These are phyloP conservation scores for Verticillium isaacii DNA, from an alignment of 2,329 filamentous ascomycete species.

Conservation along the genomic window DNA sequence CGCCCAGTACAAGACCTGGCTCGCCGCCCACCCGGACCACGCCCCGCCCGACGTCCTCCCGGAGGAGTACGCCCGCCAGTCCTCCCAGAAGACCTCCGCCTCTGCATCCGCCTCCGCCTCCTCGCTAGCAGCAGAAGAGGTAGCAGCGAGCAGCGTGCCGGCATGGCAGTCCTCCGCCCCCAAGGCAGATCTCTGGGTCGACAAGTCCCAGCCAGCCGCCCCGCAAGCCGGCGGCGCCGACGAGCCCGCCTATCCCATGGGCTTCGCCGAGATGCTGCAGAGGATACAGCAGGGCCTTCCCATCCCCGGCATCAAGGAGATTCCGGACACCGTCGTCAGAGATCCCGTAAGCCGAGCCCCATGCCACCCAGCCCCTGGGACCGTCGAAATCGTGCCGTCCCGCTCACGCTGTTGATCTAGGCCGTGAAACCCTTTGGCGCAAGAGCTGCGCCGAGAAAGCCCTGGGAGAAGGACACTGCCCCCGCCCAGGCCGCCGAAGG, in stretches of 20 bases:
- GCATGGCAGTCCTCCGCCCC: slow-evolving; percentile 48
- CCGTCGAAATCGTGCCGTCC: background rate
- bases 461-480: slow-evolving; percentile 67
- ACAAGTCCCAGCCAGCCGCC: slow-evolving; percentile 20
- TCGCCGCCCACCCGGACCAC: slow-evolving; percentile 30
- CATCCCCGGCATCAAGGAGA: slow-evolving; percentile 82
- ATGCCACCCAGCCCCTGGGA: too few relatives aligned
- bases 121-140: slow-evolving; percentile 4
- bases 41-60: slow-evolving; percentile 29
- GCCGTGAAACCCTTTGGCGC: slow-evolving; percentile 43
- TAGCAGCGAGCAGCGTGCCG: slow-evolving; percentile 12
- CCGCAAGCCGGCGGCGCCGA: slow-evolving; percentile 19
- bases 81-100: background rate
- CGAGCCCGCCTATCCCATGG: slow-evolving; percentile 70
- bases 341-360: slow-evolving; percentile 52
- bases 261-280: slow-evolving; percentile 81
- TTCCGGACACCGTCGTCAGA: slow-evolving; percentile 72
- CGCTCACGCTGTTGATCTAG: slow-evolving; percentile 18
- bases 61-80: slow-evolving; percentile 23
- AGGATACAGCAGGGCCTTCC: slow-evolving; percentile 78
- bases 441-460: slow-evolving; percentile 49
- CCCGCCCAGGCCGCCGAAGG: background rate
- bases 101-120: background rate
- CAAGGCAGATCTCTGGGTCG: slow-evolving; percentile 40
- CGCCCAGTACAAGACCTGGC: slow-evolving; percentile 62